Conservation (phyloP, 2,329 filamentous ascomycete genomes). For the Tolypocladium sp. region DNA sequence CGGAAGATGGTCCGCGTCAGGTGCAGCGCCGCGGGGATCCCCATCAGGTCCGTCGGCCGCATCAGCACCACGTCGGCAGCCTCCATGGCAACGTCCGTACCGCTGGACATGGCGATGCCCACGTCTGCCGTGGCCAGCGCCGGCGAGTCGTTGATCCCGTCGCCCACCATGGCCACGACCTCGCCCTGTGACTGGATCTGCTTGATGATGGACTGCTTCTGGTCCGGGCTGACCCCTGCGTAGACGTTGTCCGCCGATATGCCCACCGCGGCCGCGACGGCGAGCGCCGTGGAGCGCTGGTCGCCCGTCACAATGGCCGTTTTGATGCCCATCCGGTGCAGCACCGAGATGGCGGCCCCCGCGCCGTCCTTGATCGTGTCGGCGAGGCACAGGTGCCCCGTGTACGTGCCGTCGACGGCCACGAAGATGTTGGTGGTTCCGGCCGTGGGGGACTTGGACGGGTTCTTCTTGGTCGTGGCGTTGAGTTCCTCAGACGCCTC, state of each 20-base stretch:
- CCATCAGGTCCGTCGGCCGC: constrained; percentile 82
- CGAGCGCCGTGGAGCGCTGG: constrained; percentile 71
- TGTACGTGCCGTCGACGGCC: constrained; percentile 73
- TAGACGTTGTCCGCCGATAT: constrained; percentile 69
- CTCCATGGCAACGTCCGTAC: constrained; percentile 96
- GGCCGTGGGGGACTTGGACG: constrained; percentile 21
- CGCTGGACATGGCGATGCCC: constrained; percentile 84
- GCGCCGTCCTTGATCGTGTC: constrained; percentile 90
- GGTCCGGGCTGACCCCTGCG: constrained; percentile 80
- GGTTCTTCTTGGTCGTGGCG: constrained; percentile 20
- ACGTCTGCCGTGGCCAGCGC: constrained; percentile 87
- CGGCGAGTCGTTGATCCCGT: constrained; percentile 97
- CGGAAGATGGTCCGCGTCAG: constrained; percentile 79
- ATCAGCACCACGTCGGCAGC: constrained; percentile 94
- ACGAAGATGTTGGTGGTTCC: constrained; percentile 89
- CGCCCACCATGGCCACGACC: constrained; percentile 90
- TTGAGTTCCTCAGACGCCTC: constrained; percentile 54
- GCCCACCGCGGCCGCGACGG: constrained; percentile 74
- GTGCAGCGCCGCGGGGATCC: constrained; percentile 79
- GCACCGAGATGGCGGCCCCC: constrained; percentile 67
- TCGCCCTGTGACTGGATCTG: constrained; percentile 66
- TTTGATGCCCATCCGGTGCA: constrained; percentile 76
- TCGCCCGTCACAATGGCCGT: constrained; percentile 93
- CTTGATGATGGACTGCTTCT: constrained; percentile 81
- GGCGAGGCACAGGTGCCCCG: constrained; percentile 73